Evolutionary conservation across 345 rosid genomes (phyloP), one percentile per base, ranked within the genome.

Genomic region (Mallotus nudiflorus): DNA sequence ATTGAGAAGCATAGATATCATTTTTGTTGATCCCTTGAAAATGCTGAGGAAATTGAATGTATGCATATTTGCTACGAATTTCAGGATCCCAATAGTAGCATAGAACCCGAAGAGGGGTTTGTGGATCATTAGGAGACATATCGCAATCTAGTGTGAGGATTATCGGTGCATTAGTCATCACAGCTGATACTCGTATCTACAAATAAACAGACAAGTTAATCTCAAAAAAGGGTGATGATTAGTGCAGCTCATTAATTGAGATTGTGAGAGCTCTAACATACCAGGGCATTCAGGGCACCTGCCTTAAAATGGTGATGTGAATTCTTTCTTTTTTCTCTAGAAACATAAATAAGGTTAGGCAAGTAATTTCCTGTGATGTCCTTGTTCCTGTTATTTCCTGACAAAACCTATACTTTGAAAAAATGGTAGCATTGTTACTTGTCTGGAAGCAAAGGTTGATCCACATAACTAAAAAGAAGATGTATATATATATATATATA

Each of bases 221-320:
- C 37, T 33, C 4, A 33, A 6, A 33, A 33, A 33, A n/a, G n/a
- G n/a, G n/a, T n/a, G n/a, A n/a, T n/a, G n/a, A n/a, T n/a, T n/a
- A n/a, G n/a, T n/a, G n/a, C n/a, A n/a, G n/a, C n/a, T n/a, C n/a
- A n/a, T n/a, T n/a, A n/a, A n/a, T n/a, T n/a, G n/a, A n/a, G n/a
- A n/a, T n/a, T 33, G 37, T 13, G 9, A 19, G 28, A 11, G n/a
- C n/a, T n/a, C n/a, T 24, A 46, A 5, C 42, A 64, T 83, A 86
- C 93, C 86, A 90, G 65, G 7, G 69, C 84, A 65, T 92, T 92
- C n/a, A 92, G 87, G 75, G 98, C 98, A 59, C 98, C 98, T 15
- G 90, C 95, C 74, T 92, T 92, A 69, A 80, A 92, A 66, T 89
- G 74, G 74, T 92, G 96, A 15, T 66, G 80, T 40, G 77, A 77